Evolutionary conservation across 1,139 yeast species (phyloP).

Genomic region (Suhomyces taliae): DNA sequence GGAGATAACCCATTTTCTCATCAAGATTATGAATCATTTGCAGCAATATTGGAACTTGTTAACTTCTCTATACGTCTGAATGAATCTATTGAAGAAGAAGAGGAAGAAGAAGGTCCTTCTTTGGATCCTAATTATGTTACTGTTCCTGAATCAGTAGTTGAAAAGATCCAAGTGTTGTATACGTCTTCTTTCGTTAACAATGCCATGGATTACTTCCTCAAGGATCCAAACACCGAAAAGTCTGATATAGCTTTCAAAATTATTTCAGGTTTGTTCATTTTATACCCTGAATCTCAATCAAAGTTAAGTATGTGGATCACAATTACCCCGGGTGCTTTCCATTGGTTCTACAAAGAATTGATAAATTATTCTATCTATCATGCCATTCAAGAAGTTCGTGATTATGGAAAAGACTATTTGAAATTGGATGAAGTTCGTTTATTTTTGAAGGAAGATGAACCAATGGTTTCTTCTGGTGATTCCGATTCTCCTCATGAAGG

Average conservation of each 20-base stretch:
- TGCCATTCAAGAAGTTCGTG: conserved; percentile 2
- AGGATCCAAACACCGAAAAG: conserved; percentile 6
- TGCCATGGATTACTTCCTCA: conserved; percentile 21
- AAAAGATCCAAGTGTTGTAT: conserved; percentile 20
- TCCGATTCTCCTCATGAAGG: not conserved
- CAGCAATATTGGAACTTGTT: conserved; percentile 24
- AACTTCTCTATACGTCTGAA: conserved; percentile 18
- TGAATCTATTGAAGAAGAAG: conserved; percentile 17
- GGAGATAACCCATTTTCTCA: conserved; percentile 15
- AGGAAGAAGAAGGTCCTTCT: conserved; percentile 3
- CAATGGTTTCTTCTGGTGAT: not conserved
- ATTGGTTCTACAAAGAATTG: conserved; percentile 25
- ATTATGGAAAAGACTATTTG: conserved; percentile 23
- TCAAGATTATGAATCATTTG: conserved; percentile 24
- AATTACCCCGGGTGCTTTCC: conserved; percentile 33
- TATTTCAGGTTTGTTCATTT: conserved; percentile 29
- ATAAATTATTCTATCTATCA: conserved; percentile 17
- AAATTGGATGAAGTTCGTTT: conserved; percentile 13
- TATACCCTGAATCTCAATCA: conserved; percentile 32
- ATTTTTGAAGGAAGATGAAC: not conserved
- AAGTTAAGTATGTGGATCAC: conserved; percentile 40
- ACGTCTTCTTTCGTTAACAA: conserved; percentile 25
- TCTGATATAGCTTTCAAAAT: conserved; percentile 9
- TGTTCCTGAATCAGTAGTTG: conserved; percentile 8
- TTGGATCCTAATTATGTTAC: not conserved